Evolutionary conservation across 257 asterid genomes (phyloP), one percentile per base, ranked within the genome.

Genomic region (Asclepias syriaca): DNA sequence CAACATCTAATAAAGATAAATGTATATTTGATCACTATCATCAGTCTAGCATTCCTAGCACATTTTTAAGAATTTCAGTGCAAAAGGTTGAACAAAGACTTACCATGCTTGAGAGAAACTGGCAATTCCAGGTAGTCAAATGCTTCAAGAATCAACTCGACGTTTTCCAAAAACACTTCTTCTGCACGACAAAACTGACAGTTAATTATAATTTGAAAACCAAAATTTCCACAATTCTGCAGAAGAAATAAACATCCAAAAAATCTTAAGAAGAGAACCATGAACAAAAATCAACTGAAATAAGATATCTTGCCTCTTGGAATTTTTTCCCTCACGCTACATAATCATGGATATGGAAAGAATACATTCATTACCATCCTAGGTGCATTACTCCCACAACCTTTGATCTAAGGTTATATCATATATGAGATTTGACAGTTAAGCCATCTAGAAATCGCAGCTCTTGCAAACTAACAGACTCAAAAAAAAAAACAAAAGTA

Each of bases 121-220:
- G 97, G 98, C 73, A 91, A 77, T 80, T 90, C 94, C 51, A 91
- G 93, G 76, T 94, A 89, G 79, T 94, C 98, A 66, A 94, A 94
- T 64, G 98, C 98, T 84, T 91, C 98, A 51, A 94, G 96, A 84
- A 89, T 91, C 83, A 94, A 84, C 91, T 94, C 97, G 72, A 94
- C 98, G 21, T 91, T 86, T 86, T 94, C 98, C 81, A 91, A 77
- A 77, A 91, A 79, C 34, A 94, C 96, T 87, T 94, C 98, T 82
- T 89, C 98, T 93, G 87, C 83, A 81, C 69, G 74, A 66, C 57
- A 18, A 79, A 67, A 16, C 22, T 34, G 40, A 45, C 27, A 48
- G 14, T 39, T 66, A 63, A 34, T 37, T 65, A 15, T 45, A 53
- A n/a, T 22, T 3, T 10, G 58, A 43, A 49, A 49, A 49, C 37